Conservation (phyloP, 495 filamentous ascomycete genomes). For the Talaromyces liani region DNA sequence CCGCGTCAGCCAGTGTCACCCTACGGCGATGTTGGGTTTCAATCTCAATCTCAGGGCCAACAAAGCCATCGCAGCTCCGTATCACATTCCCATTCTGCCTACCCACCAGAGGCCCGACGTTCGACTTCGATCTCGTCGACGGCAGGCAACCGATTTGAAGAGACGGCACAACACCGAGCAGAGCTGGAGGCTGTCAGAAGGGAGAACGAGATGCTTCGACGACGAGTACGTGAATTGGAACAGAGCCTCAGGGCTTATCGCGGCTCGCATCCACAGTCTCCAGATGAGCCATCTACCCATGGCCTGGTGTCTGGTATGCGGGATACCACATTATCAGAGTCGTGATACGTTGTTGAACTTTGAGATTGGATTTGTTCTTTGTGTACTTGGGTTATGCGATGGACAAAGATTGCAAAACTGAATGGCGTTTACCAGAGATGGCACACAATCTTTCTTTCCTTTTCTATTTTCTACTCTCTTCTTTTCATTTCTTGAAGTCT, state of each 20-base stretch:
- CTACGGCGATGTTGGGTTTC: constrained; percentile 13
- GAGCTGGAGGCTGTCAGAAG: constrained; percentile 67
- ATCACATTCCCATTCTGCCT: constrained; percentile 20
- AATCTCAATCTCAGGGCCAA: constrained; percentile 21
- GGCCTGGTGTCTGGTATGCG: constrained; percentile 5
- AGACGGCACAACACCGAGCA: constrained; percentile 56
- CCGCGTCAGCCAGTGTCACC: constrained; percentile 31
- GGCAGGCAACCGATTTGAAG: constrained; percentile 54
- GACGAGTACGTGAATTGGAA: constrained; percentile 70
- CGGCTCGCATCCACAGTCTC: constrained; percentile 6
- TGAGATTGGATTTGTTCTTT: neutral
- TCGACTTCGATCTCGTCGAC: constrained; percentile 20
- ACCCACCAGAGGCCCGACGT: constrained; percentile 11
- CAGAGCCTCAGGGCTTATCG: constrained; percentile 23
- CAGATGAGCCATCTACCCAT: neutral
- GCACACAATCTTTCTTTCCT: neutral
- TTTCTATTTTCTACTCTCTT: neutral
- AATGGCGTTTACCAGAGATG: neutral
- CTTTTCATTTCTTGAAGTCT: neutral
- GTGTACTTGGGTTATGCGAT: neutral
- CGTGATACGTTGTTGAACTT: neutral
- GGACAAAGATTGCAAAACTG: neutral
- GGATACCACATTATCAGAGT: constrained; percentile 9
- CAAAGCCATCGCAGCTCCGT: constrained; percentile 22
- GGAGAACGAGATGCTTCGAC: constrained; percentile 74